Percentiles rank a stretch among this genome's conserved stretches.
phyloP scores from a whole-genome alignment of 371 early-diverging fungal species.

The Mortierella polycephala region DNA sequence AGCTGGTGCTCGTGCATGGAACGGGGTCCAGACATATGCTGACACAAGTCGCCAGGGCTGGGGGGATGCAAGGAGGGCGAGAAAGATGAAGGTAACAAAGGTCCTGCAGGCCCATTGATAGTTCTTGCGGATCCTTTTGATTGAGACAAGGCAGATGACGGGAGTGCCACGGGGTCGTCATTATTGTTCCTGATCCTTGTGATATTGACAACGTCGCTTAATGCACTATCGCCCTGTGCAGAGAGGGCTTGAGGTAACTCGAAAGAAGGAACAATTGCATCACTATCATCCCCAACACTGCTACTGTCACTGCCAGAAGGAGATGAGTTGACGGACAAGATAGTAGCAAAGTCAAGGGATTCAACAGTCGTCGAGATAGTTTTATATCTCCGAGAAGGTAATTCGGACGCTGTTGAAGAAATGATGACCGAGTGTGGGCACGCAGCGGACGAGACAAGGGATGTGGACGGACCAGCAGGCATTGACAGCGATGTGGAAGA shows the following conservation, averaged over 20 bases:
- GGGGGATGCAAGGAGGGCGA: not conserved
- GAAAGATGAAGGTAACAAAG: slow-evolving; percentile 11
- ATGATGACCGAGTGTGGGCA: too few relatives aligned
- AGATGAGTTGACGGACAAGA: not conserved
- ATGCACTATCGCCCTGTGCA: not conserved
- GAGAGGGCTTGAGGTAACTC: not conserved
- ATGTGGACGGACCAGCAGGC: slow-evolving; percentile 3
- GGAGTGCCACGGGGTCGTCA: too few relatives aligned
- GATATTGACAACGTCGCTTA: not conserved
- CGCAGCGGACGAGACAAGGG: slow-evolving; percentile 3
- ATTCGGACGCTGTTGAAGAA: not conserved
- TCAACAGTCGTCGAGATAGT: slow-evolving; percentile 21
- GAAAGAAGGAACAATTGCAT: slow-evolving; percentile 8
- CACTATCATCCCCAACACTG: slow-evolving; percentile 9
- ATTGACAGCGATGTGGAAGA: not conserved
- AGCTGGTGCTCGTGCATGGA: slow-evolving; percentile 15
- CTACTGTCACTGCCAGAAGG: not conserved
- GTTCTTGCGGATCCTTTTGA: not conserved
- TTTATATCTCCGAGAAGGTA: slow-evolving; percentile 22
- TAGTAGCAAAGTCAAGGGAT: slow-evolving; percentile 23
- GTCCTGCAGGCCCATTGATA: not conserved
- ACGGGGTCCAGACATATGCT: slow-evolving; percentile 4
- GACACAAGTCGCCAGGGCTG: not conserved
- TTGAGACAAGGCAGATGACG: too few relatives aligned
- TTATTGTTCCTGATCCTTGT: not conserved